Evolutionary conservation across 352 stramenopile species (phyloP), one percentile per base, ranked within the genome.

Genomic region (Phytophthora brassicae): DNA sequence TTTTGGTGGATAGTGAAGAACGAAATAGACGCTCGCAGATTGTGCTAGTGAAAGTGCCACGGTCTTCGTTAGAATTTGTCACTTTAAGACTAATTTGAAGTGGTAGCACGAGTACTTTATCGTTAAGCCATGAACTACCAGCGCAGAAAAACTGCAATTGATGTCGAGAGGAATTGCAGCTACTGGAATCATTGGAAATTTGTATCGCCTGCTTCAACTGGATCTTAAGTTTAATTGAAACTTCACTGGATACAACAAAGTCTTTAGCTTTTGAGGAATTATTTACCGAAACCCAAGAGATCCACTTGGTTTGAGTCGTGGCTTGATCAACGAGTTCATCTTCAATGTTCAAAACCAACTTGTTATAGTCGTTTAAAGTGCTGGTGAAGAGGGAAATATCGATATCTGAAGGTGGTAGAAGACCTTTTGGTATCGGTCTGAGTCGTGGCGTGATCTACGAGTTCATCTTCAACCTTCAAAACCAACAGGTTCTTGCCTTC

Each of bases 91-190:
- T 4, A 8, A 69, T 55, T 48, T 75, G 56, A 12, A 86, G 42
- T 6, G 79, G 64, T 6, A 89, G 68, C 19, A 81, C 60, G 33
- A 89, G 67, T 2, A 58, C 57, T 2, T 48, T n/a, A 0, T 48
- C 47, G 35, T 36, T 58, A 0, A 74, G 23, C 52, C 61, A 88
- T 14, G 31, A 47, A 67, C 70, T 85, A 38, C 48, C 44, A 6
- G 49, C 35, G 20, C 79, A 89, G 33, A 86, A 87, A 1, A 28
- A 39, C 47, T 72, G 64, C 6, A 86, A 52, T 1, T 63, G 24
- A 0, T 19, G 19, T 12, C 67, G 71, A 47, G 52, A 62, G 3
- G 16, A 12, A 13, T 28, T 20, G 14, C 7, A 1, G 20, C 1
- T 28, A 28, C 11, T 53, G 12, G 29, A 44, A 22, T 38, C 20